Evolutionary conservation across 805 yeast species (phyloP), one percentile per base, ranked within the genome.

Genomic region (Pichia deserticola): DNA sequence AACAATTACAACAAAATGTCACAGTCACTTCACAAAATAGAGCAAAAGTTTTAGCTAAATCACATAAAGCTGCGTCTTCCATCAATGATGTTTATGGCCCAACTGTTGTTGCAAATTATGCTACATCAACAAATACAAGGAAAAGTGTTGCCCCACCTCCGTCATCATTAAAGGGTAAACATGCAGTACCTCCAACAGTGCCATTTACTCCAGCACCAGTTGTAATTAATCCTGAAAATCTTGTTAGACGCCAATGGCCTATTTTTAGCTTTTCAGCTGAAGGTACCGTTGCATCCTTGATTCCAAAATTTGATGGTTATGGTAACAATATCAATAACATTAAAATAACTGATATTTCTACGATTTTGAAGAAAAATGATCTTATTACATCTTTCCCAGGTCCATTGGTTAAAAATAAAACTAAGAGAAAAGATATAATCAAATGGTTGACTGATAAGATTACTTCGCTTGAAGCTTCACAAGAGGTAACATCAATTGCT

Each of bases 171-270:
- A 51, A 40, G 12, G 43, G 49, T 37, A 50, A 42, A 45, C 48
- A 41, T 11, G 32, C 35, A 33, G 44, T 40, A 12, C 51, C 41
- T 15, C 45, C 47, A 36, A 38, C 39, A n/a, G 60, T 55, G 35
- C 28, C 49, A 0, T 45, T 64, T 55, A 47, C 65, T 4, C 68
- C 69, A 25, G 69, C 69, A 3, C 69, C 69, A 1, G 67, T 60
- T 38, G 68, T 72, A 7, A 66, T 68, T 33, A 76, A 81, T 52
- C 84, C 86, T 7, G 77, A 76, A 46, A 76, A 80, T 28, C 63
- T 84, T 46, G 64, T 73, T 28, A 65, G 69, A 43, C 72, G 85
- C 48, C 95, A 86, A 60, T 85, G 84, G 66, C 95, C 96, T 0
- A 61, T 89, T 35, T 84, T 87, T 61, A 72, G 76, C 51, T 89